Percentiles rank a stretch among this genome's conserved stretches.
Evolutionary conservation across 495 filamentous ascomycete species (phyloP).

Genomic region (Penicillium antarcticum): DNA sequence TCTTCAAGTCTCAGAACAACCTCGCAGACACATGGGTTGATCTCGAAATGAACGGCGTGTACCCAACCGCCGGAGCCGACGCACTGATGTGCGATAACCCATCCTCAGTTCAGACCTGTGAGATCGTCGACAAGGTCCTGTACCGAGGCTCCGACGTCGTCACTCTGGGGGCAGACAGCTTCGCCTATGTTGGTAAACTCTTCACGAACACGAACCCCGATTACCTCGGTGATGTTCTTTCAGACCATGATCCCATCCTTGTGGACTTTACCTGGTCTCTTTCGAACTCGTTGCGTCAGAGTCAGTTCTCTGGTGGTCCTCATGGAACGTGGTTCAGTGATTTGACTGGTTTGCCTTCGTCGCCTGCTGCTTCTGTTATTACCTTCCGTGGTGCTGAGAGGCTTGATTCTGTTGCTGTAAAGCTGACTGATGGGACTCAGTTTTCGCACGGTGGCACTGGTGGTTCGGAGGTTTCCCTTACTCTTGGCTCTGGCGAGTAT

Average conservation of each 20-base stretch:
- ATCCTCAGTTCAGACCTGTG: slow-evolving; percentile 45
- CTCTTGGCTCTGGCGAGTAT: slow-evolving; percentile 43
- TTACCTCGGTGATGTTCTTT: slow-evolving; percentile 38
- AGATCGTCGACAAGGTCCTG: slow-evolving; percentile 62
- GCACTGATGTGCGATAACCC: slow-evolving; percentile 47
- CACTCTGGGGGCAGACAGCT: slow-evolving; percentile 37
- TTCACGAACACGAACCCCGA: slow-evolving; percentile 51
- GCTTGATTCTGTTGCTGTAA: slow-evolving; percentile 49
- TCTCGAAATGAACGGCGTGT: slow-evolving; percentile 38
- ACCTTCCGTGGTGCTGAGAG: slow-evolving; percentile 47
- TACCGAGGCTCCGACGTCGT: slow-evolving; percentile 50
- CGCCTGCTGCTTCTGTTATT: slow-evolving; percentile 34
- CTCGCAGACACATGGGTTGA: slow-evolving; percentile 54
- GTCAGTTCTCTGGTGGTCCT: slow-evolving; percentile 49
- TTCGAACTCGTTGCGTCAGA: slow-evolving; percentile 38
- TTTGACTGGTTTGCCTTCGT: slow-evolving; percentile 25
- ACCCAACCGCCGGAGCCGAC: slow-evolving; percentile 38
- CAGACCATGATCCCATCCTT: slow-evolving; percentile 59
- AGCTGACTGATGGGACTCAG: slow-evolving; percentile 40
- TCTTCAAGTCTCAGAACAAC: slow-evolving; percentile 41
- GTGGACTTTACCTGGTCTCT: slow-evolving; percentile 52
- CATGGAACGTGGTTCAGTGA: slow-evolving; percentile 58
- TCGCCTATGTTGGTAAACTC: slow-evolving; percentile 43
- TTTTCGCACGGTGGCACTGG: slow-evolving; percentile 56
- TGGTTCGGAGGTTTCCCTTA: slow-evolving; percentile 40